phyloP scores from a whole-genome alignment of 2,329 filamentous ascomycete species.

The Furcasterigmium furcatum region DNA sequence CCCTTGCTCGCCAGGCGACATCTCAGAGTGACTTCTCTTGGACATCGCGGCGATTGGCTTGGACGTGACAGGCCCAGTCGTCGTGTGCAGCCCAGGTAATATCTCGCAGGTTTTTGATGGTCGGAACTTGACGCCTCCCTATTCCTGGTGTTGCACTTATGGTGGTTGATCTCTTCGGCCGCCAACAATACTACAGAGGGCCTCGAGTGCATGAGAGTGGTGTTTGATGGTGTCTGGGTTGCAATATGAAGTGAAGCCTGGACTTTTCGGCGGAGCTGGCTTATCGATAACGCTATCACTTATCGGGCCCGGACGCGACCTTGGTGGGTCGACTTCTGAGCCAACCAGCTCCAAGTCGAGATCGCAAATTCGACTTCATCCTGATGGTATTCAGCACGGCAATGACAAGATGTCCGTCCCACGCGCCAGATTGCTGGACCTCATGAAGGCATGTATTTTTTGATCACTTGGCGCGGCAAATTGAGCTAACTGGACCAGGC shows the following conservation, averaged over 20 bases:
- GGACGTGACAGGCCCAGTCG: no score
- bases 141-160: no score
- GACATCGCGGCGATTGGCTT: neutral
- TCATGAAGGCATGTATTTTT: constrained; percentile 66
- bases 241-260: no score
- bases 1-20: neutral
- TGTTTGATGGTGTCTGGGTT: no score
- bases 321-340: constrained; percentile 1
- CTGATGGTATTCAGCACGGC: constrained; percentile 11
- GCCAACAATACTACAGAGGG: no score
- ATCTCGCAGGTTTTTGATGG: no score
- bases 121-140: no score
- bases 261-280: neutral
- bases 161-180: no score
- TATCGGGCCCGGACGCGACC: neutral
- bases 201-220: no score
- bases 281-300: neutral
- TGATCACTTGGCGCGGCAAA: neutral
- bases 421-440: constrained; percentile 61
- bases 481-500: constrained; percentile 47
- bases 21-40: neutral
- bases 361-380: constrained; percentile 19
- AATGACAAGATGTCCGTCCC: constrained; percentile 57
- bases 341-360: constrained; percentile 16
- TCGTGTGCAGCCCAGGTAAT: no score